A percentile compares a stretch with the other conserved stretches of the same genome.
phyloP scores from a whole-genome alignment of 2,329 filamentous ascomycete genomes.

The Dothiorella sarmentorum region DNA sequence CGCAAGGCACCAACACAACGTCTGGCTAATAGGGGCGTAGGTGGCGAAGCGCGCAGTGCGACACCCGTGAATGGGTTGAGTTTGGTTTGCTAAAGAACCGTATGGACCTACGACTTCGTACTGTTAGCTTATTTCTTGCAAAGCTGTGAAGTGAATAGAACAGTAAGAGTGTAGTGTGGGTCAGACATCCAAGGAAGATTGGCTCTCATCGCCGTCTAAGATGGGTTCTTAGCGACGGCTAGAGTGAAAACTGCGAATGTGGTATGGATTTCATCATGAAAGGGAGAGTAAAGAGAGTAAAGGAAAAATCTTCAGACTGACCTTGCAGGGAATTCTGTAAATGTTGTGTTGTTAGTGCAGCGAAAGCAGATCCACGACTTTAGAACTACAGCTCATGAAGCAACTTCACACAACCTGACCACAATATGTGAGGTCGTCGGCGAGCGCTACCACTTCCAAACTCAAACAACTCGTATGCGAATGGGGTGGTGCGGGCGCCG shows the following conservation, averaged over 20 bases:
- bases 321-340: not conserved
- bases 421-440: not conserved
- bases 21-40: too few relatives aligned
- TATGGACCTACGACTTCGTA: not conserved
- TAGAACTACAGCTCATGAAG: not conserved
- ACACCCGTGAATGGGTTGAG: too few relatives aligned
- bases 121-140: not conserved
- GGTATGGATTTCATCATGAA: conserved; percentile 23
- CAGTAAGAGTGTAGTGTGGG: not conserved
- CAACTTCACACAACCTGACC: not conserved
- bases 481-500: not conserved
- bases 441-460: not conserved
- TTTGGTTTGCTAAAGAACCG: not conserved
- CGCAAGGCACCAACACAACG: too few relatives aligned
- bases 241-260: conserved; percentile 26
- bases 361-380: not conserved
- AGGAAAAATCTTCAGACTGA: not conserved
- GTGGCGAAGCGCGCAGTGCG: too few relatives aligned
- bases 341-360: not conserved
- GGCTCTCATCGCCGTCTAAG: conserved; percentile 35
- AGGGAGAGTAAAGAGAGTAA: not conserved
- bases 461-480: not conserved
- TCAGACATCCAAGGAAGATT: conserved; percentile 44
- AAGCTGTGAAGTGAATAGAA: not conserved
- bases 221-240: conserved; percentile 41